Evolutionary conservation across 164 flowering plant genomes (phyloP).

Genomic region (Magnolia sinica): DNA sequence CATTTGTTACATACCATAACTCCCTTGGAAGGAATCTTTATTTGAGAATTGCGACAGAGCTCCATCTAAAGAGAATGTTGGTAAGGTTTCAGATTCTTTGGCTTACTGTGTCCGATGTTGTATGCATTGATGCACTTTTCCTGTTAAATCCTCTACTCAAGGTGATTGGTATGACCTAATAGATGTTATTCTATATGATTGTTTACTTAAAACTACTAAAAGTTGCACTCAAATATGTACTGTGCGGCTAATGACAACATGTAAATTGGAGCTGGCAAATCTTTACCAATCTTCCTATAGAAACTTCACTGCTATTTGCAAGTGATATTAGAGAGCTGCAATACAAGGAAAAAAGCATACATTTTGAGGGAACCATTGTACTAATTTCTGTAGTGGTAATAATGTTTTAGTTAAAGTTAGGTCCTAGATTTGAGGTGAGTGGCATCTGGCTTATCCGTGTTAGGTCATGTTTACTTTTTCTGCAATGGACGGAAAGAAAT

Average conservation of each 20-base stretch:
- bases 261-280: not conserved
- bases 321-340: too few relatives aligned
- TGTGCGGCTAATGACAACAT: not conserved
- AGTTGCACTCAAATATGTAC: not conserved
- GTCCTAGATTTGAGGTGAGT: too few relatives aligned
- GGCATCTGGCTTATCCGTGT: too few relatives aligned
- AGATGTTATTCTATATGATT: not conserved
- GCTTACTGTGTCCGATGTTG: not conserved
- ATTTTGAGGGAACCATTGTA: too few relatives aligned
- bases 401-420: too few relatives aligned
- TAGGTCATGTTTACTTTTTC: too few relatives aligned
- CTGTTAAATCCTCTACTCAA: not conserved
- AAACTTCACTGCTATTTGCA: too few relatives aligned
- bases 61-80: slow-evolving; percentile 93
- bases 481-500: too few relatives aligned
- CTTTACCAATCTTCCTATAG: too few relatives aligned
- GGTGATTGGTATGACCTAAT: not conserved
- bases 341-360: too few relatives aligned
- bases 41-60: slow-evolving; percentile 94
- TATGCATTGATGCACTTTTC: not conserved
- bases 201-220: not conserved
- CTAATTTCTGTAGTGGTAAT: too few relatives aligned
- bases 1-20: slow-evolving; percentile 88
- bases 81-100: slow-evolving; percentile 37
- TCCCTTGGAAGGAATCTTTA: slow-evolving; percentile 90